phyloP scores from a whole-genome alignment of 1,139 yeast species.

The Hyphopichia khmerensis region DNA sequence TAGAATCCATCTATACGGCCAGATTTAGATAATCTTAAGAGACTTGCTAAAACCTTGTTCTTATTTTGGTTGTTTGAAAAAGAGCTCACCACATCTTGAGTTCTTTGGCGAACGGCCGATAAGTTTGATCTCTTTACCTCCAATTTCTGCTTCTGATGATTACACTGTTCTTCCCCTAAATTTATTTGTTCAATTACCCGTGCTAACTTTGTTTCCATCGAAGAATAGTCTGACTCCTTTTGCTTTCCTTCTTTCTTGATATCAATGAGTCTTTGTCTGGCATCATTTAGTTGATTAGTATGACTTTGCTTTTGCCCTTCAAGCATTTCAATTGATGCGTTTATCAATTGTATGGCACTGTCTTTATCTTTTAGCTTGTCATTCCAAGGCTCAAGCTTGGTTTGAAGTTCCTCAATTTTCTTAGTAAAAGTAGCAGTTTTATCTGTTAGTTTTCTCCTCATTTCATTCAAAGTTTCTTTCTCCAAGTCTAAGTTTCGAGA shows the following conservation, averaged over 20 bases:
- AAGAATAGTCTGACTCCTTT: constrained; percentile 46
- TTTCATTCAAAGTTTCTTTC: constrained; percentile 53
- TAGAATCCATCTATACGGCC: constrained; percentile 86
- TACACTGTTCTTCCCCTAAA: constrained; percentile 59
- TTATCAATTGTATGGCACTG: constrained; percentile 62
- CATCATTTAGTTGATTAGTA: constrained; percentile 44
- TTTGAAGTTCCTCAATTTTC: constrained; percentile 63
- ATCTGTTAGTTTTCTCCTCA: constrained; percentile 65
- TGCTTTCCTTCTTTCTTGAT: constrained; percentile 54
- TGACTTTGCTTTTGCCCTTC: constrained; percentile 46
- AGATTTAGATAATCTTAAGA: constrained; percentile 67
- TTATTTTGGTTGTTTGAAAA: constrained; percentile 62
- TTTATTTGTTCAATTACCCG: constrained; percentile 53
- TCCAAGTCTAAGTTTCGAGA: constrained; percentile 51
- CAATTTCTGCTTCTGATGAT: constrained; percentile 47
- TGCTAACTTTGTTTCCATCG: constrained; percentile 43
- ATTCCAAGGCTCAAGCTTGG: constrained; percentile 81
- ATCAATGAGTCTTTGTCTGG: constrained; percentile 46
- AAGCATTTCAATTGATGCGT: constrained; percentile 64
- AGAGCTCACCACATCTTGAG: constrained; percentile 63
- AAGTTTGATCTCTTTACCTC: constrained; percentile 54
- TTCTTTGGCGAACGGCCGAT: constrained; percentile 56
- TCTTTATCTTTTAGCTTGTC: constrained; percentile 64
- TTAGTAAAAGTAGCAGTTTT: constrained; percentile 68
- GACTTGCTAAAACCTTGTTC: constrained; percentile 68